Evolutionary conservation across 805 yeast species (phyloP).

Genomic region (Komagataella phaffii): DNA sequence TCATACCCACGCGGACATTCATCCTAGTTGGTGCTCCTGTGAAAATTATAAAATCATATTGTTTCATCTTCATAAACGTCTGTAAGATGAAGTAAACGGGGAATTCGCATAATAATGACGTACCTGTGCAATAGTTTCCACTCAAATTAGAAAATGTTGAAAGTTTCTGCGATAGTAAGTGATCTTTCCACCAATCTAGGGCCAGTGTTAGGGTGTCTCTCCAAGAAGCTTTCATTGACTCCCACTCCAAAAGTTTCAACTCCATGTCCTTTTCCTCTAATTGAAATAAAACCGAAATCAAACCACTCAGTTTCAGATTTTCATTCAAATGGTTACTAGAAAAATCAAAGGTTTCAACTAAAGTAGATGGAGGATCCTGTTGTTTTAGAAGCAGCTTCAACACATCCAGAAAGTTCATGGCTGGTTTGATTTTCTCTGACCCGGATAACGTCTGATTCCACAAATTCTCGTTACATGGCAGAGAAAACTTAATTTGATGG

Average conservation of each 20-base stretch:
- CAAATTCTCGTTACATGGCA: slow-evolving; percentile 28
- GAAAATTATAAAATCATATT: slow-evolving; percentile 65
- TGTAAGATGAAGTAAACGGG: slow-evolving; percentile 55
- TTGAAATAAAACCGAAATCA: slow-evolving; percentile 46
- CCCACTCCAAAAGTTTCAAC: slow-evolving; percentile 24
- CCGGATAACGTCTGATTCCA: slow-evolving; percentile 1
- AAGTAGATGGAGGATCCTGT: background rate
- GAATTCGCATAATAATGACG: background rate
- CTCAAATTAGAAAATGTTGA: background rate
- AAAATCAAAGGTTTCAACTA: slow-evolving; percentile 14
- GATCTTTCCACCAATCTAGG: slow-evolving; percentile 46
- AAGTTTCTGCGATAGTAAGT: slow-evolving; percentile 8
- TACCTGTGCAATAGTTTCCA: background rate
- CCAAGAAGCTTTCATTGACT: slow-evolving; percentile 31
- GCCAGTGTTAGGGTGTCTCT: slow-evolving; percentile 49
- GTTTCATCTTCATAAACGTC: slow-evolving; percentile 55
- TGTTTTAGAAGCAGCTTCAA: slow-evolving; percentile 26
- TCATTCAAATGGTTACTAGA: slow-evolving; percentile 41
- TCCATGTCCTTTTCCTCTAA: slow-evolving; percentile 45
- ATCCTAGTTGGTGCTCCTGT: slow-evolving; percentile 78
- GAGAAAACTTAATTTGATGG: slow-evolving; percentile 38
- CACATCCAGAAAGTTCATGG: slow-evolving; percentile 14
- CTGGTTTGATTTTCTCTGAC: background rate
- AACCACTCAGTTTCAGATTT: slow-evolving; percentile 46
- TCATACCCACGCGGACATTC: slow-evolving; percentile 45